Percentiles rank a stretch among this genome's conserved stretches.
These are phyloP conservation scores for Apophysomyces ossiformis DNA, from an alignment of 371 early-diverging fungal species.

Conservation along the genomic window DNA sequence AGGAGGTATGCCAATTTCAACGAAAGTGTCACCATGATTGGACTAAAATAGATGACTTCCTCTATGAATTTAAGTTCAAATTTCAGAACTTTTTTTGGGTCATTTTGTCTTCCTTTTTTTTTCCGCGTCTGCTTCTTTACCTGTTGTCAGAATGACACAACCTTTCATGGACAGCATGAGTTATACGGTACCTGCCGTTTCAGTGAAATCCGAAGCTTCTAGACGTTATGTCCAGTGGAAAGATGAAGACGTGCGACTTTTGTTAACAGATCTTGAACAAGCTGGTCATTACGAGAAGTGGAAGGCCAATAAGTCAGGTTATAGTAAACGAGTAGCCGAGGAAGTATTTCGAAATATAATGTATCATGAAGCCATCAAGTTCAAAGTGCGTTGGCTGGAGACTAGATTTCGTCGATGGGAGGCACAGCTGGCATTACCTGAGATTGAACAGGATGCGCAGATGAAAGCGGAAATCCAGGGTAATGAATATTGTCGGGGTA, in stretches of 20 bases:
- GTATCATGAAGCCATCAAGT: slow-evolving; percentile 48
- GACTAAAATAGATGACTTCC: too few species aligned
- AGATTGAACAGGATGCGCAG: slow-evolving; percentile 17
- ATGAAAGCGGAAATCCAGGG: slow-evolving; percentile 10
- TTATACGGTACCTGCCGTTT: neutral
- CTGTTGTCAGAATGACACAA: slow-evolving; percentile 11
- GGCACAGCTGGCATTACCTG: slow-evolving; percentile 22
- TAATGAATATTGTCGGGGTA: slow-evolving; percentile 10
- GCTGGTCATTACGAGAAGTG: slow-evolving; percentile 38
- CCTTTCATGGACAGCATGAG: slow-evolving; percentile 4
- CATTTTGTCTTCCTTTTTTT: neutral
- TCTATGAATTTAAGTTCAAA: too few species aligned
- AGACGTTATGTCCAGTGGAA: slow-evolving; percentile 41
- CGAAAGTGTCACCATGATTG: too few species aligned
- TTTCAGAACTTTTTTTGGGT: too few species aligned
- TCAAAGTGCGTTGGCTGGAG: slow-evolving; percentile 46
- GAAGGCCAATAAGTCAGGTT: slow-evolving; percentile 45
- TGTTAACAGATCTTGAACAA: slow-evolving; percentile 34
- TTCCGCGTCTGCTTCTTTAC: slow-evolving; percentile 3
- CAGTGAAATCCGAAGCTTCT: slow-evolving; percentile 21
- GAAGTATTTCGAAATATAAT: slow-evolving; percentile 35
- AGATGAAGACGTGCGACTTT: slow-evolving; percentile 36
- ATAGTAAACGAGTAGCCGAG: slow-evolving; percentile 36
- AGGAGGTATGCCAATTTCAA: too few species aligned
- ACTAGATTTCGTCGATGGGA: slow-evolving; percentile 32